phyloP scores from a whole-genome alignment of 106 monocot species.

The Ottelia alismoides region DNA sequence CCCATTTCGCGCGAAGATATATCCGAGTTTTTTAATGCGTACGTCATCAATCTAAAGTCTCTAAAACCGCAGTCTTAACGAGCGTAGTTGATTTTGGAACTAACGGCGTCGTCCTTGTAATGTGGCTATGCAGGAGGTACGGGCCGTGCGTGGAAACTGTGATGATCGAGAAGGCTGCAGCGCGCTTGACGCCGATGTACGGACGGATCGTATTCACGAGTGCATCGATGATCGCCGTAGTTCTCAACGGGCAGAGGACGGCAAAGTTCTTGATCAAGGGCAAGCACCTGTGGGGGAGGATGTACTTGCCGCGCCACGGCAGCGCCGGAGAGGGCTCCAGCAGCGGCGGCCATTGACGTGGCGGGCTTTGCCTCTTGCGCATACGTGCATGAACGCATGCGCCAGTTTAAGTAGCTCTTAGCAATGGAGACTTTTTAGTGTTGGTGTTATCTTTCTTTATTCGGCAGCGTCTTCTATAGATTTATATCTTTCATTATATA shows the following conservation, averaged over 20 bases:
- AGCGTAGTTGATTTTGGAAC: neutral
- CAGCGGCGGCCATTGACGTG: too few species aligned
- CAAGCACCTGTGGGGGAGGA: conserved; percentile 20
- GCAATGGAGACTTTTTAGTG: too few species aligned
- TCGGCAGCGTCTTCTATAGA: too few species aligned
- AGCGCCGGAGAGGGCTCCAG: too few species aligned
- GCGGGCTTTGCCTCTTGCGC: too few species aligned
- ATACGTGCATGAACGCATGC: too few species aligned
- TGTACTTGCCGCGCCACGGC: conserved; percentile 15
- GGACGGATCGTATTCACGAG: conserved; percentile 15
- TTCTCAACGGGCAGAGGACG: conserved; percentile 13
- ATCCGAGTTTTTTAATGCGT: conserved; percentile 8
- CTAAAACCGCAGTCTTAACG: neutral
- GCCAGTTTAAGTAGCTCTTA: too few species aligned
- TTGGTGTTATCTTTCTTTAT: too few species aligned
- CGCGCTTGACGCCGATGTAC: conserved; percentile 10
- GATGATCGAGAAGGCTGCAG: conserved; percentile 12
- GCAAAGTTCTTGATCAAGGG: conserved; percentile 23
- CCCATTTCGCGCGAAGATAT: conserved; percentile 14
- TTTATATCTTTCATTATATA: too few species aligned
- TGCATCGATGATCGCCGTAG: conserved; percentile 2
- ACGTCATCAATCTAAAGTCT: neutral
- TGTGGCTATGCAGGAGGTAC: conserved; percentile 8
- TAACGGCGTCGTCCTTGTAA: neutral
- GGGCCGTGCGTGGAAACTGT: conserved; percentile 12